Conservation (phyloP, 1,284 basidiomycete species). For the Papiliotrema laurentii region DNA sequence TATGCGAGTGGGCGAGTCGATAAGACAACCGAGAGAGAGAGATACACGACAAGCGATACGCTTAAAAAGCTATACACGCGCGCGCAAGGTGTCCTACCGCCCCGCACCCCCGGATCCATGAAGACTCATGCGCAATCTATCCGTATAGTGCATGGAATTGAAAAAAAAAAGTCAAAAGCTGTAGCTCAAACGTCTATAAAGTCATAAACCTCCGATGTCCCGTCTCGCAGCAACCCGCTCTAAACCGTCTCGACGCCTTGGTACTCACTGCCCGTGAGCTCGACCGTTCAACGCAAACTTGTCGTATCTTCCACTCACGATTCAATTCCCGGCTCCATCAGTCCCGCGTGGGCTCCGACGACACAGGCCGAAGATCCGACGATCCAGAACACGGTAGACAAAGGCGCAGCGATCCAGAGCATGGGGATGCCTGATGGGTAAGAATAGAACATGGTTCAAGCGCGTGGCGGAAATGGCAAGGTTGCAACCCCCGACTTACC, state of each 20-base stretch:
- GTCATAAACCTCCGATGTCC: constrained; percentile 39
- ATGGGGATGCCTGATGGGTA: constrained; percentile 39
- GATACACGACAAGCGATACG: too few species aligned
- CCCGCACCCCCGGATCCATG: too few species aligned
- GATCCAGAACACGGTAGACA: constrained; percentile 49
- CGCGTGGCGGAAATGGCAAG: constrained; percentile 32
- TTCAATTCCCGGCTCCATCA: constrained; percentile 55
- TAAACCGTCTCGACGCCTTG: not conserved
- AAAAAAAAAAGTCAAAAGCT: not conserved
- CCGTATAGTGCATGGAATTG: too few species aligned
- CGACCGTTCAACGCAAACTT: not conserved
- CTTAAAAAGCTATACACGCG: too few species aligned
- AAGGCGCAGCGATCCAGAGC: constrained; percentile 46
- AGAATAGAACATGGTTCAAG: not conserved
- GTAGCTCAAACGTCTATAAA: constrained; percentile 17
- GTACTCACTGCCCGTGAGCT: not conserved
- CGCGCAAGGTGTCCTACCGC: too few species aligned
- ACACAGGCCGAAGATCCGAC: constrained; percentile 47
- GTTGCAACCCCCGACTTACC: constrained; percentile 60
- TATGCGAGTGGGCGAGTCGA: too few species aligned
- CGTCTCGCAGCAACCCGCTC: constrained; percentile 13
- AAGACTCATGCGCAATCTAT: too few species aligned
- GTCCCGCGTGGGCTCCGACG: constrained; percentile 53
- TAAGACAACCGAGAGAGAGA: too few species aligned
- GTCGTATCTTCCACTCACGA: constrained; percentile 14